These are phyloP conservation scores for Trametes meyenii DNA, from an alignment of 768 basidiomycete species.

Conservation along the genomic window DNA sequence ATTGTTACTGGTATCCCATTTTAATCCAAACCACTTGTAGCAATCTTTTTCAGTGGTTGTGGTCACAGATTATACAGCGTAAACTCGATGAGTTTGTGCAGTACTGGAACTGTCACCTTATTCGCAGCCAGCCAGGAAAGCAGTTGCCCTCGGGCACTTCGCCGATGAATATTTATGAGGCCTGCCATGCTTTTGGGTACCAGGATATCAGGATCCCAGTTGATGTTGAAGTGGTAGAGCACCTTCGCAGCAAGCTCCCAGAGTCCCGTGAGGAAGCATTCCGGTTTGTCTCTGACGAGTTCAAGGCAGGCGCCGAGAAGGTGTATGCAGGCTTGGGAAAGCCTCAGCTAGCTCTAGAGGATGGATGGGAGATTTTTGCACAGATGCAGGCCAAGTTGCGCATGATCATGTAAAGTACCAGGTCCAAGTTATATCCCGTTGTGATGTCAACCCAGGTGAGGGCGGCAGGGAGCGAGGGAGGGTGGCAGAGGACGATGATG, in stretches of 20 bases:
- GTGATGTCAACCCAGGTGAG: no score
- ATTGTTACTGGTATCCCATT: background rate
- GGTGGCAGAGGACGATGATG: no score
- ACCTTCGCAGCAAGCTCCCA: slow-evolving; percentile 2
- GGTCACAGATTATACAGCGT: slow-evolving; percentile 34
- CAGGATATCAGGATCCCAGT: no score
- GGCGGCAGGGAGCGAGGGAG: no score
- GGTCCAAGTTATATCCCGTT: no score
- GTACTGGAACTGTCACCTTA: slow-evolving; percentile 37
- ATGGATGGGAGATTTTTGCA: slow-evolving; percentile 5
- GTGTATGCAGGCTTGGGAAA: background rate
- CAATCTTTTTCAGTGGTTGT: slow-evolving; percentile 38
- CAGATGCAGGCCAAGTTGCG: slow-evolving; percentile 1
- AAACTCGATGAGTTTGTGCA: slow-evolving; percentile 33
- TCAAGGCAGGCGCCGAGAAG: slow-evolving; percentile 1
- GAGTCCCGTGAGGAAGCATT: slow-evolving; percentile 15
- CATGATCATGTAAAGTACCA: no score
- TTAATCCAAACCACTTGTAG: background rate
- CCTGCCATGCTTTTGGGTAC: no score
- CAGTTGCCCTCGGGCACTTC: slow-evolving; percentile 33
- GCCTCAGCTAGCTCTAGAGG: background rate
- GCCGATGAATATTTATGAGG: slow-evolving; percentile 11
- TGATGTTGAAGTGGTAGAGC: background rate
- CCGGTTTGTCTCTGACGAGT: slow-evolving; percentile 19
- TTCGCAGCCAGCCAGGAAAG: slow-evolving; percentile 34